Base-by-base conservation (phyloP, 2,329 filamentous ascomycete genomes). In the Cytospora piceicola region DNA sequence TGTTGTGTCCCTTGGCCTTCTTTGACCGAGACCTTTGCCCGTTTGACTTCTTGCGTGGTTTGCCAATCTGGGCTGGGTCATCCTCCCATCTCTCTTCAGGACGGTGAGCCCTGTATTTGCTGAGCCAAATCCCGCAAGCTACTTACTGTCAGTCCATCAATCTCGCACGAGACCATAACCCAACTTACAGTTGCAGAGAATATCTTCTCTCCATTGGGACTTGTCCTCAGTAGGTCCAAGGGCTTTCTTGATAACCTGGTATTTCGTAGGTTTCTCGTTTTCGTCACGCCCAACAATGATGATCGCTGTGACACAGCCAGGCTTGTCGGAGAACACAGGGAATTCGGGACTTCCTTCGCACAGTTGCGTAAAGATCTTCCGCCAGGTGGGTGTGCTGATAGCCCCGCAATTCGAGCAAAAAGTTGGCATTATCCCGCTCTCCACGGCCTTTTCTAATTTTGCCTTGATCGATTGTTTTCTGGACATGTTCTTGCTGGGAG, bases 311-410 rank as follows among this genome's bases (percentile, higher is more conserved):
- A 94, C 86, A 58, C 85, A 84, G 1, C 90, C 90, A 56, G 90
- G 88, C 71, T 90, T 89, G 66, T 91, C 88, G 0, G 89, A 91
- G 62, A 90, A 87, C 66, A 92, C 87, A 56, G 91, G 83, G 67
- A 89, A 86, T 3, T 85, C 83, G 0, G 93, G 92, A 36, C 84
- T 83, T 1, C 92, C 93, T 20, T 86, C 80, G 55, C 89, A 83
- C 9, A 91, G 83, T 72, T 93, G 92, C n/a, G 88, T 88, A 84
- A 90, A 97, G 15, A 95, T 92, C 73, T 94, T 95, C 67, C 95
- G 89, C 95, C 95, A 99, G 0, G 94, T 97, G 0, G 94, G 92
- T 0, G 95, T 99, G 72, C 98, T 92, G 65, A 99, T 96, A 8
- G 93, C 91, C 7, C 95, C 95, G 72, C 95, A 99, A 72, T 98